phyloP scores from a whole-genome alignment of 2,329 filamentous ascomycete genomes.

The Colletotrichum camelliae region DNA sequence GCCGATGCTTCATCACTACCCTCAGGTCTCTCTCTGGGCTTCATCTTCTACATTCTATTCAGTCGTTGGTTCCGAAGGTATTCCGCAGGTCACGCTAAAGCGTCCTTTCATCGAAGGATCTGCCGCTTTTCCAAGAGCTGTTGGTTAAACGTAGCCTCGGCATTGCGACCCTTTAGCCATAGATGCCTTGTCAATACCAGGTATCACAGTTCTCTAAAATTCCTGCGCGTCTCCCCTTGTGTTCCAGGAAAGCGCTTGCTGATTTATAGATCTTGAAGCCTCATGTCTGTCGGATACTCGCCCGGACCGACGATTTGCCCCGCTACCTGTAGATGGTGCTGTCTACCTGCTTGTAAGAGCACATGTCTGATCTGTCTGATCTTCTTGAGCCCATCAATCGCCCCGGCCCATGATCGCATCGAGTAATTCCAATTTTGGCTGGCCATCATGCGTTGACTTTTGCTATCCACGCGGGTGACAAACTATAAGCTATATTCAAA shows the following conservation, averaged over 20 bases:
- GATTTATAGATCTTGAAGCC: neutral
- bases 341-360: neutral
- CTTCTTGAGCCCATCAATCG: neutral
- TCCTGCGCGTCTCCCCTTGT: no score
- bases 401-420: neutral
- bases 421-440: neutral
- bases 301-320: neutral
- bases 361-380: neutral
- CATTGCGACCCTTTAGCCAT: neutral
- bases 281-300: neutral
- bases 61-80: rapidly evolving
- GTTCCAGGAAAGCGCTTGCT: neutral
- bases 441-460: neutral
- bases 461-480: no score
- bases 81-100: neutral
- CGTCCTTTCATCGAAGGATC: neutral
- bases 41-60: neutral
- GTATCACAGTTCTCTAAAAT: no score
- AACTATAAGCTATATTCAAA: no score
- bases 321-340: neutral
- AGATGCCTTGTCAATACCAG: no score
- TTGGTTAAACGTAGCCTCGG: neutral
- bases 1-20: neutral
- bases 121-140: neutral
- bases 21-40: neutral